Evolutionary conservation across 2,329 filamentous ascomycete species (phyloP).

Genomic region (Pseudocercospora macadamiae): DNA sequence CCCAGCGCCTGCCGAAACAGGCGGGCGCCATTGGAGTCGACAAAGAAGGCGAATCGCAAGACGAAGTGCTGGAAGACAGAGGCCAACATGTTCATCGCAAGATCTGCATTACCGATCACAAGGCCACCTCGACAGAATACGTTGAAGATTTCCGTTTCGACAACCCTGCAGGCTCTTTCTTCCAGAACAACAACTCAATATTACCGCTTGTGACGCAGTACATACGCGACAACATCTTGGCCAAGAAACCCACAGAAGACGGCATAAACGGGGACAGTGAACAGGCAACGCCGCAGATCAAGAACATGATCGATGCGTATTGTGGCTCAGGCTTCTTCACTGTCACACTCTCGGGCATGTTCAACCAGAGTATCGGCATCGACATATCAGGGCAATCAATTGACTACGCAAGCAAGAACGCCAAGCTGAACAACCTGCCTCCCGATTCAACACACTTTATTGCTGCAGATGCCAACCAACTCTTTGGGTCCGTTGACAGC

Average conservation of each 20-base stretch:
- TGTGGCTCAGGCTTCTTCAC: conserved; percentile 97
- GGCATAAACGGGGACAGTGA: conserved; percentile 18
- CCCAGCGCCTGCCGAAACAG: conserved; percentile 63
- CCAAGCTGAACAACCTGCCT: conserved; percentile 71
- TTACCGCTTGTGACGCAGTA: conserved; percentile 83
- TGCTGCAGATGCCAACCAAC: conserved; percentile 79
- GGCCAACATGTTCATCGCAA: conserved; percentile 74
- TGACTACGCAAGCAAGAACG: conserved; percentile 76
- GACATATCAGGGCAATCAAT: conserved; percentile 85
- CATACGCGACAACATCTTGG: conserved; percentile 75
- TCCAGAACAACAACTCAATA: conserved; percentile 99
- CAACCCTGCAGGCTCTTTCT: conserved; percentile 92
- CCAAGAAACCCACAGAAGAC: conserved; percentile 35
- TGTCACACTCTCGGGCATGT: conserved; percentile 83
- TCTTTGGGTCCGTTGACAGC: conserved; percentile 71
- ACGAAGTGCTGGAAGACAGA: conserved; percentile 58
- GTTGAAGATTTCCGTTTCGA: conserved; percentile 82
- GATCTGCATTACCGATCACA: conserved; percentile 84
- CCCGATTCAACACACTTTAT: conserved; percentile 76
- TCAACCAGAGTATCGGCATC: conserved; percentile 80
- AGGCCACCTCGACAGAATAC: conserved; percentile 82
- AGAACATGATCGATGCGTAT: conserved; percentile 95
- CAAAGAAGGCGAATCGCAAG: conserved; percentile 40
- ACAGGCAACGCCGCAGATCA: conserved; percentile 55
- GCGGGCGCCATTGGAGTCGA: conserved; percentile 34